Evolutionary conservation across 2,329 filamentous ascomycete species (phyloP).

Genomic region (Diaporthe batatas): DNA sequence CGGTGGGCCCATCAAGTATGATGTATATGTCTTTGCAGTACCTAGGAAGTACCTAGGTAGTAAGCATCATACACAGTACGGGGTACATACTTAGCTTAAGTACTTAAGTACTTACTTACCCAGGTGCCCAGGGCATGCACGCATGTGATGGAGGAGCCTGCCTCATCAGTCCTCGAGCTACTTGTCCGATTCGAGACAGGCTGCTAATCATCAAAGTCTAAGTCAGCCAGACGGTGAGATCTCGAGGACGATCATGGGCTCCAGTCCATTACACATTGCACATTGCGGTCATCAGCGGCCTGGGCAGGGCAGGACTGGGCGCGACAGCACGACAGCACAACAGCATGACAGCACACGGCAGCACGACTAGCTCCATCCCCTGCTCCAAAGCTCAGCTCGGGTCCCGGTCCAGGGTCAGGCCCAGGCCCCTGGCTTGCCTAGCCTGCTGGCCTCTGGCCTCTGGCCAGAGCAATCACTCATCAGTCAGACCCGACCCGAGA

Average conservation of each 20-base stretch:
- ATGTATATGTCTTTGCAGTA: too few relatives aligned
- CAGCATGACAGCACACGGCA: too few relatives aligned
- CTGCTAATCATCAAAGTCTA: constrained; percentile 2
- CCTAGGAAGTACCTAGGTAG: too few relatives aligned
- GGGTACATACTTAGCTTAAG: too few relatives aligned
- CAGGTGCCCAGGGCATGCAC: background rate
- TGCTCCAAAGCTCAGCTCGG: constrained; percentile 11
- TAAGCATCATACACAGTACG: background rate
- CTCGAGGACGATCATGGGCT: constrained; percentile 10
- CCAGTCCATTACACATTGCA: constrained; percentile 13
- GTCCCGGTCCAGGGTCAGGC: constrained; percentile 14
- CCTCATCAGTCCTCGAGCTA: background rate
- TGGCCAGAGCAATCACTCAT: constrained; percentile 4
- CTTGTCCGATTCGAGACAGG: constrained; percentile 12
- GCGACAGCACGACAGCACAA: too few relatives aligned
- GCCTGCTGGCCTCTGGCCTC: too few relatives aligned
- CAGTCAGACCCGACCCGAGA: constrained; percentile 33
- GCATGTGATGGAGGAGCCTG: constrained; percentile 16
- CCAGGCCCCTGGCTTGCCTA: background rate
- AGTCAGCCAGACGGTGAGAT: background rate
- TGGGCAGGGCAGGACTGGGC: background rate
- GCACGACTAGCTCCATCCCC: constrained; percentile 5
- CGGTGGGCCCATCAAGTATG: too few relatives aligned
- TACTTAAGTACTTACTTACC: too few relatives aligned
- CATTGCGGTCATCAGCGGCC: background rate